Conservation (phyloP, 2,329 filamentous ascomycete genomes). For the Fusarium siculi region DNA sequence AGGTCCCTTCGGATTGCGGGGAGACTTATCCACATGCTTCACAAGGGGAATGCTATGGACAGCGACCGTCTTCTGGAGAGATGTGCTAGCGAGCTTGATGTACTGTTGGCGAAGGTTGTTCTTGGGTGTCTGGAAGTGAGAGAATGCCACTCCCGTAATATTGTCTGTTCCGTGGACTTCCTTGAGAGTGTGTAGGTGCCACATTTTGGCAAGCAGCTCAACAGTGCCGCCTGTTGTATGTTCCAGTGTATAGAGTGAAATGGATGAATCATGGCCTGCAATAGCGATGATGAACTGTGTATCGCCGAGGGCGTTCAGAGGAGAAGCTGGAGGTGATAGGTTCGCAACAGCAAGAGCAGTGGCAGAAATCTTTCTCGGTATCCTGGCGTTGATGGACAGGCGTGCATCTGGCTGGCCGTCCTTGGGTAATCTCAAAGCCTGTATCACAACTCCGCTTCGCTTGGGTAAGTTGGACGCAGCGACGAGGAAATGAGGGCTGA, state of each 20-base stretch:
- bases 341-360: slow-evolving; percentile 81
- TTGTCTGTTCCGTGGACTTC: slow-evolving; percentile 63
- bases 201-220: slow-evolving; percentile 63
- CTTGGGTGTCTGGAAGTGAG: slow-evolving; percentile 66
- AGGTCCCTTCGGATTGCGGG: slow-evolving; percentile 50
- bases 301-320: slow-evolving; percentile 65
- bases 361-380: slow-evolving; percentile 76
- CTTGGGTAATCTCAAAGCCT: slow-evolving; percentile 65
- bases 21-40: slow-evolving; percentile 52
- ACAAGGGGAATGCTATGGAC: slow-evolving; percentile 82
- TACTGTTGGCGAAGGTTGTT: slow-evolving; percentile 50
- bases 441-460: slow-evolving; percentile 65
- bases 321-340: slow-evolving; percentile 66
- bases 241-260: slow-evolving; percentile 81
- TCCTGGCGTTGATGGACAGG: slow-evolving; percentile 62
- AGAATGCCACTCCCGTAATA: slow-evolving; percentile 70
- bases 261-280: slow-evolving; percentile 81
- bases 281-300: slow-evolving; percentile 85
- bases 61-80: slow-evolving; percentile 80
- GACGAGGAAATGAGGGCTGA: slow-evolving; percentile 67
- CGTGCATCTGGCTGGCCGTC: slow-evolving; percentile 54
- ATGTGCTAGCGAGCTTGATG: slow-evolving; percentile 83
- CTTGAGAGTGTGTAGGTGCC: slow-evolving; percentile 63
- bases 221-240: slow-evolving; percentile 62
- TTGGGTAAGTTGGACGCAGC: slow-evolving; percentile 69